These are phyloP conservation scores for Mycena capillaripes DNA, from an alignment of 768 basidiomycete species.

Conservation along the genomic window DNA sequence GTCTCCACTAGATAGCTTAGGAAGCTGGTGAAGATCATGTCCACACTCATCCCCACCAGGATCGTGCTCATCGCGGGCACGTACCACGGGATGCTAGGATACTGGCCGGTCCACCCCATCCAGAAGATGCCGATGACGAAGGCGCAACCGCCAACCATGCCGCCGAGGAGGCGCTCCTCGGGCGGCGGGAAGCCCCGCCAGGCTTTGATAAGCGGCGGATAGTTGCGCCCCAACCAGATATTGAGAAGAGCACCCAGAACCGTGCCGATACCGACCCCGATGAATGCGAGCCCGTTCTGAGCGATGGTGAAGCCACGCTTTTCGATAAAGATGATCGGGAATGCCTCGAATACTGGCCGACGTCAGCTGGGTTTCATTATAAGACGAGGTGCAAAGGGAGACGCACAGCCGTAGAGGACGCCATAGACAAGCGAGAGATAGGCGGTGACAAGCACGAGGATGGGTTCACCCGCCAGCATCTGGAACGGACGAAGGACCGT, in stretches of 20 bases:
- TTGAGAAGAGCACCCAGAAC: constrained; percentile 60
- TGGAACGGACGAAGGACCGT: constrained; percentile 72
- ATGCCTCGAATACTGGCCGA: constrained; percentile 67
- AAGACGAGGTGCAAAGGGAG: not conserved
- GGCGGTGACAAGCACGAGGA: constrained; percentile 71
- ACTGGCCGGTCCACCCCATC: constrained; percentile 75
- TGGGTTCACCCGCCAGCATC: constrained; percentile 74
- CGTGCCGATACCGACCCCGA: constrained; percentile 68
- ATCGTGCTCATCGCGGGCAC: constrained; percentile 68
- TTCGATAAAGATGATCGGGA: constrained; percentile 61
- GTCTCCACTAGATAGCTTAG: constrained; percentile 72
- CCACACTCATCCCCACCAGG: constrained; percentile 62
- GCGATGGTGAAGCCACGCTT: constrained; percentile 56
- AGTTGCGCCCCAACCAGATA: constrained; percentile 51
- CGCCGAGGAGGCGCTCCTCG: constrained; percentile 68
- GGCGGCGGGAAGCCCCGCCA: constrained; percentile 71
- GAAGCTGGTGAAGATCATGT: constrained; percentile 72
- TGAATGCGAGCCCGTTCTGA: constrained; percentile 63
- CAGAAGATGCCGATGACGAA: constrained; percentile 74
- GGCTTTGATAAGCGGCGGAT: constrained; percentile 58
- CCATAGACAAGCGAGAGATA: constrained; percentile 76
- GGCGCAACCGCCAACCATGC: constrained; percentile 69
- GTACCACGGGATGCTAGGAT: constrained; percentile 68
- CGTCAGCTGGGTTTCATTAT: not conserved
- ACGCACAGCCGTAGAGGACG: constrained; percentile 69